phyloP scores from a whole-genome alignment of 768 basidiomycete species.

The Kwoniella mangroviensis region DNA sequence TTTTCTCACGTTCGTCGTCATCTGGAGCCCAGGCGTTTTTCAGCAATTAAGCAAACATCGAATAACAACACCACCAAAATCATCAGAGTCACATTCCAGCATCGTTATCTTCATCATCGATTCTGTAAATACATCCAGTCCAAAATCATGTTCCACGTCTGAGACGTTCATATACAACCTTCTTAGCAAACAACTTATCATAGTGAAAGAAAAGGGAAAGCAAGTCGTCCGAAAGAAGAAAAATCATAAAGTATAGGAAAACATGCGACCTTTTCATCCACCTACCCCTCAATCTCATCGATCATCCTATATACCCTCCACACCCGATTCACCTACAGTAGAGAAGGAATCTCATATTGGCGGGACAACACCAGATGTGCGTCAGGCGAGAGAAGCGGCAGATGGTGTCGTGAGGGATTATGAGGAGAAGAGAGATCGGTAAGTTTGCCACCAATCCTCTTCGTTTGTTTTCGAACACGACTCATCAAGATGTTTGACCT shows the following conservation, averaged over 20 bases:
- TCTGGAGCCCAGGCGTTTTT: constrained; percentile 4
- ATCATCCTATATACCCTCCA: constrained; percentile 26
- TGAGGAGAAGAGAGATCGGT: constrained; percentile 70
- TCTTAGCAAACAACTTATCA: neutral
- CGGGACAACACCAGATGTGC: constrained; percentile 25
- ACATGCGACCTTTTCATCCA: constrained; percentile 51
- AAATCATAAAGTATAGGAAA: neutral
- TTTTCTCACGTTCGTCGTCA: constrained; percentile 2
- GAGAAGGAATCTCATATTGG: constrained; percentile 53
- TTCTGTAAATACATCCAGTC: neutral
- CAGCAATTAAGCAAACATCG: neutral
- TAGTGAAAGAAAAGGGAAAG: neutral
- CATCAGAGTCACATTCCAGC: neutral
- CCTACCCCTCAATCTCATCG: constrained; percentile 27
- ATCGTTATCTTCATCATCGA: neutral
- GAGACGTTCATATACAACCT: neutral
- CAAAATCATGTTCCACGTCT: constrained; percentile 5
- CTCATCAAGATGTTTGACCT: neutral
- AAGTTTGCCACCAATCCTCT: constrained; percentile 49
- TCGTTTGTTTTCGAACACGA: neutral
- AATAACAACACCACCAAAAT: neutral
- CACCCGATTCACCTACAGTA: constrained; percentile 42
- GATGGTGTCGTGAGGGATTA: constrained; percentile 53
- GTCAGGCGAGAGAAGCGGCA: constrained; percentile 42
- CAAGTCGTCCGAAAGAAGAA: neutral